Evolutionary conservation across 2,329 filamentous ascomycete species (phyloP).

Genomic region (Chaetomium strumarium): DNA sequence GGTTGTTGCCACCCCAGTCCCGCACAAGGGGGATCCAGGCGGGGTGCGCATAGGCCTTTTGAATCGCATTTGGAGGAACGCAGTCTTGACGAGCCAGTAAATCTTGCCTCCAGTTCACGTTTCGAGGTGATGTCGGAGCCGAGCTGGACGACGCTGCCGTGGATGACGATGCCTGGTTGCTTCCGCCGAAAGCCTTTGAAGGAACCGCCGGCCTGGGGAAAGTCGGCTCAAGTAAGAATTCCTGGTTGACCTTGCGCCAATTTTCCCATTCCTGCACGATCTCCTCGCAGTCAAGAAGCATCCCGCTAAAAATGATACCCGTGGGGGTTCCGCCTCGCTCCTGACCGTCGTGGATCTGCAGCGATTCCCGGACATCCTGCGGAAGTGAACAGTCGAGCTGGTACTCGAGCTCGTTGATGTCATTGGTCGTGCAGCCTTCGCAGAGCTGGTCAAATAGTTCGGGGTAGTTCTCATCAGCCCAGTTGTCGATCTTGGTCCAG

Average conservation of each 20-base stretch:
- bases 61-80: conserved; percentile 77
- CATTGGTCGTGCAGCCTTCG: conserved; percentile 87
- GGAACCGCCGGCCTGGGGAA: conserved; percentile 57
- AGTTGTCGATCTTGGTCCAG: conserved; percentile 89
- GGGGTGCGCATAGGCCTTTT: conserved; percentile 88
- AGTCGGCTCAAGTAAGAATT: conserved; percentile 62
- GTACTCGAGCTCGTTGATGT: conserved; percentile 94
- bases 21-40: conserved; percentile 94
- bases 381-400: conserved; percentile 91
- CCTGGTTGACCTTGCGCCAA: conserved; percentile 88
- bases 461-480: conserved; percentile 91
- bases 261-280: conserved; percentile 97
- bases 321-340: conserved; percentile 88
- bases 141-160: conserved; percentile 47
- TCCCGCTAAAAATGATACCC: conserved; percentile 86
- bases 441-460: conserved; percentile 91
- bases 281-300: conserved; percentile 96
- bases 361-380: conserved; percentile 85
- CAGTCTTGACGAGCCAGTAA: conserved; percentile 80
- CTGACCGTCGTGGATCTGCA: conserved; percentile 91
- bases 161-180: conserved; percentile 61
- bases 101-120: conserved; percentile 75
- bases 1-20: conserved; percentile 98
- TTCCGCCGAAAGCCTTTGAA: conserved; percentile 65
- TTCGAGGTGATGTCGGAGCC: conserved; percentile 43